Base-by-base conservation (phyloP, 2,329 filamentous ascomycete genomes). In the Penicillium corylophilum region DNA sequence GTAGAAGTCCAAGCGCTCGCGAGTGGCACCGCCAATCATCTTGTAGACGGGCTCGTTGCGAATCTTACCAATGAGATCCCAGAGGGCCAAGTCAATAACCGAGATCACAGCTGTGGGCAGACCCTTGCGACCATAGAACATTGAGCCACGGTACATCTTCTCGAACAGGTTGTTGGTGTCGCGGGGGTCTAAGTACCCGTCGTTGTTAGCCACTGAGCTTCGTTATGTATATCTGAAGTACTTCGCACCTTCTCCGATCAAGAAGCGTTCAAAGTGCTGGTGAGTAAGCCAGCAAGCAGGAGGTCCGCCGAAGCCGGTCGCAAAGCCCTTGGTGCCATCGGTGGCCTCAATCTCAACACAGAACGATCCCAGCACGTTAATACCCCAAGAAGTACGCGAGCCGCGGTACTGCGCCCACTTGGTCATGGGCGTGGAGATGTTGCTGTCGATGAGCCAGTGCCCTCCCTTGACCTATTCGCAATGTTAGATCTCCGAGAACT, bases 101-200 rank as follows among this genome's bases (percentile, higher is more conserved):
- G 90, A 95, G 67, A 96, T 96, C 66, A 95, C 87, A 47, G 92
- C 92, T 10, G 93, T 83, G 2, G 92, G 88, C 1, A 96, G 83
- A 42, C 92, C 92, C 73, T 96, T 96, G 61, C 92, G 87, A 55
- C 92, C 92, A 68, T 96, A 96, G 79, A 96, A 96, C 89, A 96
- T 95, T 61, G 90, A 95, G 2, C 82, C 89, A 54, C 91, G 86
- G 78, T 96, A 96, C 92, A 96, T 96, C 72, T 95, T 90, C 77
- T 96, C 92, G 69, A 95, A 96, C 26, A 96, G 79, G 57, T 92
- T 82, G 74, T 95, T 96, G 47, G 90, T 95, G 68, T 96, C 90
- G 63, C 92, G 82, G 10, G 91, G 91, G 71, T 96, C 92, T 83
- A 36, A 10, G 4, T 8, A 12, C 4, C 3, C 7, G 20, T 20